Evolutionary conservation across 176 grass and related monocot species (phyloP), one percentile per base, ranked within the genome.

Genomic region (Carex parvula): DNA sequence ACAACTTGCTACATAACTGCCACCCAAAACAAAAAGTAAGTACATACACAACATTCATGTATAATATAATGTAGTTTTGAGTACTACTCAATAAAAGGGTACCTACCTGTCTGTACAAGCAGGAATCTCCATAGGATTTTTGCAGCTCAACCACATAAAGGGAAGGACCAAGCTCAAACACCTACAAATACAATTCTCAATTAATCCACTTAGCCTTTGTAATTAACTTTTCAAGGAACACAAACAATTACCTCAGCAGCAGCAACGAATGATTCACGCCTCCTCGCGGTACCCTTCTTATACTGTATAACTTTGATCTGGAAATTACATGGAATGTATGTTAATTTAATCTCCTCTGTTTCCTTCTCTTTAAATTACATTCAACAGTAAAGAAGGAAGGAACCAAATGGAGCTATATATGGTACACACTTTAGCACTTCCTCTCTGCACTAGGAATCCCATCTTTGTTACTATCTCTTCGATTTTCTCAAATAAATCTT

Each of bases 91-190:
- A 50, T 50, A 12, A 50, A 67, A 22, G 7, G 44, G 21, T 92
- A 12, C 9, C 9, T 50, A 98, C 96, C 91, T 93, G 74, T 92
- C 86, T 94, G 67, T 98, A 98, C 53, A 93, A 2, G 30, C 35
- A 79, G 75, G 85, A 56, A 48, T 98, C 92, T 42, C 95, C 95
- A 69, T 91, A 82, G 42, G 88, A 85, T 81, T 95, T 98, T 81
- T 86, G 86, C 29, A 95, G 78, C 71, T 98, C 96, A 14, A 95
- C 93, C 9, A 95, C 88, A 66, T 95, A 85, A 41, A 98, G 21
- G 73, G 91, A 87, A 71, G 89, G 80, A 78, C 85, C 88, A 69
- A 98, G 89, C 85, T 92, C 93, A 91, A 93, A 98, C 13, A 95
- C 89, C 95, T 97, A 88, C 1, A 18, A 44, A 41, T 60, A 22